A percentile compares a stretch with the other conserved stretches of the same genome.
These are phyloP conservation scores for Colletotrichum siamense DNA, from an alignment of 2,329 filamentous ascomycete species.

Conservation along the genomic window DNA sequence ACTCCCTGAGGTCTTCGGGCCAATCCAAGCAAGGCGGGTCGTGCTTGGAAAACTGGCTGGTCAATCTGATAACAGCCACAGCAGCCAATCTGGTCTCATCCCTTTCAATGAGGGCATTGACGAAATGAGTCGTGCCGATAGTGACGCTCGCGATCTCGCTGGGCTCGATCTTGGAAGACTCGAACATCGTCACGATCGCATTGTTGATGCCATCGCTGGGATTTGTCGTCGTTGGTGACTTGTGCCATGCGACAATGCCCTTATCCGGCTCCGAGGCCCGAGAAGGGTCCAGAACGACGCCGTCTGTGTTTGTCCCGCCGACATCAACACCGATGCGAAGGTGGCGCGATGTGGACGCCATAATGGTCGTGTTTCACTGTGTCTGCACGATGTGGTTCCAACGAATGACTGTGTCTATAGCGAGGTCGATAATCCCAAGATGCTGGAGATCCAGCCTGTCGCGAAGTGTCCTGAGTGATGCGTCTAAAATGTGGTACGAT, in stretches of 20 bases:
- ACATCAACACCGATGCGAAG: slow-evolving; percentile 49
- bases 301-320: slow-evolving; percentile 59
- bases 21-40: slow-evolving; percentile 57
- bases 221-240: slow-evolving; percentile 52
- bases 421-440: not conserved
- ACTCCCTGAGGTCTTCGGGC: slow-evolving; percentile 50
- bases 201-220: slow-evolving; percentile 50
- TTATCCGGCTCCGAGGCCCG: slow-evolving; percentile 36
- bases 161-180: slow-evolving; percentile 33
- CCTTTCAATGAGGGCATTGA: slow-evolving; percentile 62
- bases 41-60: slow-evolving; percentile 57
- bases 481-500: not conserved
- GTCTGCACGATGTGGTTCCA: not conserved
- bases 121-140: slow-evolving; percentile 62
- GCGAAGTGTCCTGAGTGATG: not conserved
- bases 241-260: slow-evolving; percentile 56
- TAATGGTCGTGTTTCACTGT: not conserved
- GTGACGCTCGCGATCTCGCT: slow-evolving; percentile 50
- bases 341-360: not conserved
- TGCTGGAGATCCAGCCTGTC: not conserved
- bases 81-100: slow-evolving; percentile 50
- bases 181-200: slow-evolving; percentile 49
- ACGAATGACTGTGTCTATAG: not conserved
- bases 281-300: slow-evolving; percentile 53
- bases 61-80: slow-evolving; percentile 60